A percentile compares a stretch with the other conserved stretches of the same genome.
phyloP scores from a whole-genome alignment of 2,329 filamentous ascomycete genomes.

The Dichotomopilus funicola region DNA sequence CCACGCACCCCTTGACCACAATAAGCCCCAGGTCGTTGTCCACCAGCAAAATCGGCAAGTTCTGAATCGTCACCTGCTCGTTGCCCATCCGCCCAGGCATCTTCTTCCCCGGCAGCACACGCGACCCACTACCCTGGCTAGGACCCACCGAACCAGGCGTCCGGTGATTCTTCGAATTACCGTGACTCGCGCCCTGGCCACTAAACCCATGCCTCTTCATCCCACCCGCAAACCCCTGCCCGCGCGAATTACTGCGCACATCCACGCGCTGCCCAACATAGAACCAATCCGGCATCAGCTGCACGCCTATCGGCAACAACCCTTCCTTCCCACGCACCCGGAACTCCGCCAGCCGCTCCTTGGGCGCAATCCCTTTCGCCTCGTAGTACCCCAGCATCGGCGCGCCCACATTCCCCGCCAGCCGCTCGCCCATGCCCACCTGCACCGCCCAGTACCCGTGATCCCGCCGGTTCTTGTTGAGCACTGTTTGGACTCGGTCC shows the following conservation, averaged over 20 bases:
- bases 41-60: constrained; percentile 80
- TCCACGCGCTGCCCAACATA: constrained; percentile 85
- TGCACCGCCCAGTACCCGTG: constrained; percentile 96
- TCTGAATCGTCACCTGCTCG: constrained; percentile 82
- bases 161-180: constrained; percentile 90
- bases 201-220: constrained; percentile 94
- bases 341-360: constrained; percentile 81
- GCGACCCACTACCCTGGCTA: constrained; percentile 83
- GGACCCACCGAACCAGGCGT: constrained; percentile 85
- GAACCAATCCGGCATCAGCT: constrained; percentile 85
- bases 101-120: constrained; percentile 92
- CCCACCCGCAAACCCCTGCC: constrained; percentile 91
- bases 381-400: constrained; percentile 86
- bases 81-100: constrained; percentile 97
- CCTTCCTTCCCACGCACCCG: constrained; percentile 68
- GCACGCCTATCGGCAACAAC: constrained; percentile 66
- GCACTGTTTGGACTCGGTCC: constrained; percentile 83
- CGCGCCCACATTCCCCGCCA: constrained; percentile 69
- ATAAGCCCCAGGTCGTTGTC: constrained; percentile 83
- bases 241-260: constrained; percentile 68
- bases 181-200: constrained; percentile 87
- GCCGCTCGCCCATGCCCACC: constrained; percentile 70
- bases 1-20: constrained; percentile 78
- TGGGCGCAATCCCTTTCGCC: constrained; percentile 72
- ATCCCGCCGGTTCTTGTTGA: constrained; percentile 70